Base-by-base conservation (phyloP, 2,329 filamentous ascomycete genomes). In the Helicocarpus griseus region DNA sequence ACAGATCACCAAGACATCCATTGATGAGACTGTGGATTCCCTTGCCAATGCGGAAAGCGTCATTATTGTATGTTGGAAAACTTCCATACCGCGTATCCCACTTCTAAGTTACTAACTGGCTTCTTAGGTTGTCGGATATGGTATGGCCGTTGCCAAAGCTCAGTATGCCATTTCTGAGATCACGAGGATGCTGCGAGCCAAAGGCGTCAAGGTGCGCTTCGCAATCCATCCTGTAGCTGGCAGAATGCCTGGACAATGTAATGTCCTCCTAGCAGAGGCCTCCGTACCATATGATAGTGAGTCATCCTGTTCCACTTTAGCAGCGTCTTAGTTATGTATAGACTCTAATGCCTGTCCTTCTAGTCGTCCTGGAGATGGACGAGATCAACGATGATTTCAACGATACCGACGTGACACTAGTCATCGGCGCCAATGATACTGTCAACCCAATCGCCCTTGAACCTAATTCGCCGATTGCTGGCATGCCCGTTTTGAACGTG, bases 371-470 rank as follows among this genome's bases (percentile, higher is more conserved):
- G 43, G 89, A 95, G 70, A 95, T 95, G 89, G 89, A 95, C 60
- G 89, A 95, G 73, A 94, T 95, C 71, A 95, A 95, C 67, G 89
- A 94, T 56, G 89, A 95, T 62, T 95, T 95, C 66, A 69, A 77
- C 5, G 86, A 93, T 26, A 94, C 89, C 0, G 89, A 95, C 61
- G 75, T 95, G 8, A 89, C 87, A 0, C 79, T 95, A 3, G 89
- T 95, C 0, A 95, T 95, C 62, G 89, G 89, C 2, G 89, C 89
- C 7, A 95, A 95, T 60, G 89, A 95, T 61, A 95, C 89, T 0
- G 89, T 95, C 35, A 95, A 95, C 62, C 89, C 89, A 0, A 91
- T 91, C 60, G 88, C 89, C 0, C 72, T 95, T 57, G 87, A 95
- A 65, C 83, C 86, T 4, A 87, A 87, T 29, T 88, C 84, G 53